Percentiles rank a stretch among this genome's conserved stretches.
These are phyloP conservation scores for Orobanche coerulescens DNA, from an alignment of 257 asterid genomes.

Conservation along the genomic window DNA sequence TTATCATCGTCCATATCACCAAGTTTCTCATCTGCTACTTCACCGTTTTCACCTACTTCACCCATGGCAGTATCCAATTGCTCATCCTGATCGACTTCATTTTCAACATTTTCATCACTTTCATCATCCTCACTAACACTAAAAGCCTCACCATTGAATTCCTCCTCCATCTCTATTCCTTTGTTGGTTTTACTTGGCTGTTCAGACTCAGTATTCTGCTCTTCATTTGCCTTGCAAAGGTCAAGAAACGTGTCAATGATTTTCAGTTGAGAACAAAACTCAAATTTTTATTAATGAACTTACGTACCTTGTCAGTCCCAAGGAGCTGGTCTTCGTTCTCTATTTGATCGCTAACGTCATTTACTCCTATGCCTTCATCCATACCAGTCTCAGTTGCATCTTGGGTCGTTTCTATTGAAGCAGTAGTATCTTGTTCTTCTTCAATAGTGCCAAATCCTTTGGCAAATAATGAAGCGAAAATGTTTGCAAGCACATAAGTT, in stretches of 20 bases:
- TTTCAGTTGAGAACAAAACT: too few relatives aligned
- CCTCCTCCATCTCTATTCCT: constrained; percentile 96
- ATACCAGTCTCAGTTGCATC: constrained; percentile 89
- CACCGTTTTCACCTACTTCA: constrained; percentile 58
- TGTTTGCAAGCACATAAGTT: constrained; percentile 64
- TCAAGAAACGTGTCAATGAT: too few relatives aligned
- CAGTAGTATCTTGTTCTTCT: constrained; percentile 43
- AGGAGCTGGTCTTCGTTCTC: constrained; percentile 87
- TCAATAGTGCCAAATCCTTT: constrained; percentile 69
- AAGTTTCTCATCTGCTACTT: constrained; percentile 65
- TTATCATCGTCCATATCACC: constrained; percentile 38
- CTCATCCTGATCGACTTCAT: constrained; percentile 48
- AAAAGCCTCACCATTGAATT: constrained; percentile 50
- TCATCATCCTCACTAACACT: constrained; percentile 79
- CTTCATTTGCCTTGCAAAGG: constrained; percentile 43
- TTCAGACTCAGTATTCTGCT: constrained; percentile 39
- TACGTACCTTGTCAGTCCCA: constrained; percentile 55
- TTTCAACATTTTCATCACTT: constrained; percentile 47
- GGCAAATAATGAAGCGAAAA: constrained; percentile 56
- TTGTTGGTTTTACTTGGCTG: constrained; percentile 57
- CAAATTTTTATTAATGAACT: constrained; percentile 1
- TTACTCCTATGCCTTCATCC: constrained; percentile 82
- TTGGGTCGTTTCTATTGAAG: constrained; percentile 39
- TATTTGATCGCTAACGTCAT: constrained; percentile 89
- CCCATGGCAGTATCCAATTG: constrained; percentile 82